Evolutionary conservation across 1,284 basidiomycete genomes (phyloP).

Genomic region (Rhodotorula mucilaginosa): DNA sequence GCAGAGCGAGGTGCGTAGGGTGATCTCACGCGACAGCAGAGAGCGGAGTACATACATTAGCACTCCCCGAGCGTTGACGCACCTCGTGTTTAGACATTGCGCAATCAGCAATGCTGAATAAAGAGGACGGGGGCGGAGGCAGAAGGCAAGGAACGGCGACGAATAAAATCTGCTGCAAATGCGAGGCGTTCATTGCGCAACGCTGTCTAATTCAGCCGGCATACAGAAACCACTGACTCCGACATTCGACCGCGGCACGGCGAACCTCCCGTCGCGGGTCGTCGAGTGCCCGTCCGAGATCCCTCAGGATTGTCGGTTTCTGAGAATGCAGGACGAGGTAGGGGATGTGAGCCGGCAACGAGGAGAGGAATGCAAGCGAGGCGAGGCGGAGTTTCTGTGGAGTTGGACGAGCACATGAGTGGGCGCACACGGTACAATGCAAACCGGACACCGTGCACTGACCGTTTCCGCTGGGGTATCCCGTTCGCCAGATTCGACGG

Average conservation of each 20-base stretch:
- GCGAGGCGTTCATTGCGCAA: not conserved
- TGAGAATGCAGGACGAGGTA: slow-evolving; percentile 74
- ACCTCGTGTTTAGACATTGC: no score
- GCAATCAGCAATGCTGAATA: no score
- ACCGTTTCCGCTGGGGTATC: not conserved
- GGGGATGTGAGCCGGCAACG: slow-evolving; percentile 69
- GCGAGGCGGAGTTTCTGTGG: slow-evolving; percentile 67
- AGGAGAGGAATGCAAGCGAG: slow-evolving; percentile 69
- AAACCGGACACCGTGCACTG: not conserved
- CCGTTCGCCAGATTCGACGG: slow-evolving; percentile 22
- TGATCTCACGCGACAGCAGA: no score
- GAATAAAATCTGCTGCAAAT: no score
- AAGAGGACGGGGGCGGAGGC: no score
- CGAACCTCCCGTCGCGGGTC: slow-evolving; percentile 78
- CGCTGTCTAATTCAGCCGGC: not conserved
- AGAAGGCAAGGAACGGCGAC: no score
- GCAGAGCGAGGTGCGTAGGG: no score
- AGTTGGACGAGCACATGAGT: not conserved
- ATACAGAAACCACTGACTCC: slow-evolving; percentile 54
- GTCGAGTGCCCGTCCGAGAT: slow-evolving; percentile 71
- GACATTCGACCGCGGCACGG: slow-evolving; percentile 79
- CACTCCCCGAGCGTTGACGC: no score
- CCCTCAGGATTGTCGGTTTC: slow-evolving; percentile 68
- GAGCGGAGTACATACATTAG: no score
- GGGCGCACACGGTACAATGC: not conserved